Percentiles rank a stretch among this genome's conserved stretches.
Evolutionary conservation across 2,329 filamentous ascomycete genomes (phyloP).

Genomic region (Alternaria longipes): DNA sequence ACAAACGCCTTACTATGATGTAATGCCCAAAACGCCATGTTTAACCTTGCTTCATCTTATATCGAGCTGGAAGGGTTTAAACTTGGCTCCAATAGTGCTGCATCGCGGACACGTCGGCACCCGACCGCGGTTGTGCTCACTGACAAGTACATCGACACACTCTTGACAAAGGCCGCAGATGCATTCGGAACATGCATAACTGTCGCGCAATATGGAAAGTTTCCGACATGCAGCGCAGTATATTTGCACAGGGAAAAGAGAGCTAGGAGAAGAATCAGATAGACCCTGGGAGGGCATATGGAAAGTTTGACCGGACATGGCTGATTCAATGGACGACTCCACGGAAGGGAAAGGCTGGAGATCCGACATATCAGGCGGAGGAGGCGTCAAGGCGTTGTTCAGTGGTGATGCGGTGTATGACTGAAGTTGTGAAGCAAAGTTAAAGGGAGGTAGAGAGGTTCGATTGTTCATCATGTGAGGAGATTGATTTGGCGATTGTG

Average conservation of each 20-base stretch:
- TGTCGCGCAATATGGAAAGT: conserved; percentile 79
- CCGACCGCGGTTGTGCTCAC: conserved; percentile 74
- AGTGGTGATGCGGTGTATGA: conserved; percentile 89
- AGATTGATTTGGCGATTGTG: conserved; percentile 60
- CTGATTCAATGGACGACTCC: conserved; percentile 75
- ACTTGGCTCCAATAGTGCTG: conserved; percentile 78
- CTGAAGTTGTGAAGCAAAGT: conserved; percentile 61
- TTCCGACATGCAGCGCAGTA: conserved; percentile 90
- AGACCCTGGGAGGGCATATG: conserved; percentile 64
- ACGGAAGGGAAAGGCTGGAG: conserved; percentile 86
- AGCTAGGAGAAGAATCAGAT: conserved; percentile 68
- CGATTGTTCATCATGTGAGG: conserved; percentile 61
- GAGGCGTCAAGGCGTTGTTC: conserved; percentile 89
- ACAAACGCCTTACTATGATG: conserved; percentile 25
- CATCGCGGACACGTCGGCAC: conserved; percentile 79
- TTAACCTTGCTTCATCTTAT: conserved; percentile 66
- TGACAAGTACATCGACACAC: conserved; percentile 83
- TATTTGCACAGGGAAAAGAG: conserved; percentile 72
- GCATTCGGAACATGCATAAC: conserved; percentile 94
- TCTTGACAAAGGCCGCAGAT: conserved; percentile 91
- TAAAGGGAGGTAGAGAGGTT: conserved; percentile 68
- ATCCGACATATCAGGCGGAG: conserved; percentile 60
- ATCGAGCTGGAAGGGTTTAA: conserved; percentile 86
- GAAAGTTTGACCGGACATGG: conserved; percentile 76
- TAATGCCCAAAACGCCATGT: conserved; percentile 14